Evolutionary conservation across 352 stramenopile species (phyloP), one percentile per base, ranked within the genome.

Genomic region (Pythium brachiatum): DNA sequence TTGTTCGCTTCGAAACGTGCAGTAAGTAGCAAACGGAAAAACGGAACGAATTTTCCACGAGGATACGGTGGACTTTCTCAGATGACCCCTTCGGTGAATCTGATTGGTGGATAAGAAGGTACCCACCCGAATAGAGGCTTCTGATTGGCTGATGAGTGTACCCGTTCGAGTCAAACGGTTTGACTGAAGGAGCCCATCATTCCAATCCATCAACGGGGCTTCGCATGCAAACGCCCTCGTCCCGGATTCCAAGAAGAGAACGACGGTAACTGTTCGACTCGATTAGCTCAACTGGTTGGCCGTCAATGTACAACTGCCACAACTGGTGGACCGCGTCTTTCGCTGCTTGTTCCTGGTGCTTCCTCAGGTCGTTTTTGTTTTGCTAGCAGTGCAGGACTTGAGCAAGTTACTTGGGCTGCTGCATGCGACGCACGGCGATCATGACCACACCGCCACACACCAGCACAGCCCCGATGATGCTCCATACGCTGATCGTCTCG

Each of bases 401-500:
- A 5, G 5, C 5, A 9, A 34, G 29, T 34, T 34, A 27, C 51
- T 43, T 39, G 27, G 16, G 15, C 2, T 36, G 4, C 36, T 59
- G 27, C 64, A 71, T 48, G 20, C 55, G 53, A n/a, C 68, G 71
- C 2, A 70, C 26, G 7, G 68, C 66, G 29, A 84, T 75, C 13
- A 64, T 39, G 27, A 78, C 65, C 12, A 69, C 72, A 4, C 71
- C 74, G 18, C 56, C 60, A 29, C 68, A 69, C 52, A 80, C 81
- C 25, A 71, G 59, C 2, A 61, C 60, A 13, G 73, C 74, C 5
- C 81, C 79, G 13, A 68, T 41, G 2, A 80, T 64, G 57, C 75
- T 83, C 71, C 76, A 84, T 34, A 51, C n/a, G 54, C 73, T 82
- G 51, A 87, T 57, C 5, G 32, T 32, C 48, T 79, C 72, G 27